Evolutionary conservation across 2,329 filamentous ascomycete genomes (phyloP).

Genomic region (Chrysoporthe cubensis): DNA sequence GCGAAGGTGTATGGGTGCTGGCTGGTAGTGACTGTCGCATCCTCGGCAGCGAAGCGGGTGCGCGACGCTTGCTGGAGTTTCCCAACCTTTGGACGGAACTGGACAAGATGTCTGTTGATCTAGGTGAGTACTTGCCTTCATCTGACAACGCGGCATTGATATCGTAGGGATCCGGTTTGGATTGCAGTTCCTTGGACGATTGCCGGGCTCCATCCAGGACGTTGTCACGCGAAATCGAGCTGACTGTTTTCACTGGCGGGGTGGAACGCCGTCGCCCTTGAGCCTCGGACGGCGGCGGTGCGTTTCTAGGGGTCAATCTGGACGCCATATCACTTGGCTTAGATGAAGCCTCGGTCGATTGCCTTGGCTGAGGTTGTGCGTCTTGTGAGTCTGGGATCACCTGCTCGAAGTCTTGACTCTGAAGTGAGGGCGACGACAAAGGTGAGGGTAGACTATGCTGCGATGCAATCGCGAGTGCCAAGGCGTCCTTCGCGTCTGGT

Average conservation of each 20-base stretch:
- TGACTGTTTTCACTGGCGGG: background rate
- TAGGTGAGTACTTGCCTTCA: background rate
- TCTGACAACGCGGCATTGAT: slow-evolving; percentile 18
- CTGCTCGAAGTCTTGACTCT: slow-evolving; percentile 10
- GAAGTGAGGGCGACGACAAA: background rate
- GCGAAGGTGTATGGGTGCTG: background rate
- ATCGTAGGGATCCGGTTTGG: slow-evolving; percentile 26
- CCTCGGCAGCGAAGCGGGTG: background rate
- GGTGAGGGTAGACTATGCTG: background rate
- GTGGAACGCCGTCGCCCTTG: background rate
- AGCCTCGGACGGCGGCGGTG: background rate
- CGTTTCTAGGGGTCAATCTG: background rate
- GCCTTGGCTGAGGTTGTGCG: slow-evolving; percentile 4
- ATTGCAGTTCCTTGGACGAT: background rate
- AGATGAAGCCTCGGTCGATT: background rate
- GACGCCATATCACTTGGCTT: no score
- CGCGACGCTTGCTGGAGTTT: background rate
- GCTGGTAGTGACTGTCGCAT: background rate
- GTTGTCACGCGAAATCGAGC: background rate
- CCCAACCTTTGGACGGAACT: slow-evolving; percentile 22
- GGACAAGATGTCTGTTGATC: slow-evolving; percentile 2
- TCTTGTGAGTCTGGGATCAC: slow-evolving; percentile 18
- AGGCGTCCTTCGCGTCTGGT: background rate
- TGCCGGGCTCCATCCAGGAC: background rate
- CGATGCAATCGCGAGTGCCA: background rate